These are phyloP conservation scores for Saccharum spontaneum DNA, from an alignment of 176 grass and related monocot genomes.

Conservation along the genomic window DNA sequence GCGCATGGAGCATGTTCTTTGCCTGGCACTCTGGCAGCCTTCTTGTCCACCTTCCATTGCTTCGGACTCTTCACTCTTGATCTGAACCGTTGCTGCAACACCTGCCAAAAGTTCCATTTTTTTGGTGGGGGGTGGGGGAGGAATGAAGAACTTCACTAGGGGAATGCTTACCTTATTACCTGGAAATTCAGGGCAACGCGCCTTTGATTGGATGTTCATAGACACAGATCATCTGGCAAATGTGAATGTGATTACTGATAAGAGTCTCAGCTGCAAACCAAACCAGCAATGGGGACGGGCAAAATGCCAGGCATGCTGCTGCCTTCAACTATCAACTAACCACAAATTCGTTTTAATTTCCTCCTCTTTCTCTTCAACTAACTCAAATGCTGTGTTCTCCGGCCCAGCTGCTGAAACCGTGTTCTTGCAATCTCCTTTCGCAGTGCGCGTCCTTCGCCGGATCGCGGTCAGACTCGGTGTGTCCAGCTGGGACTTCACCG, in stretches of 20 bases:
- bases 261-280: background rate
- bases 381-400: background rate
- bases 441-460: conserved; percentile 50
- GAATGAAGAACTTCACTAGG: no score
- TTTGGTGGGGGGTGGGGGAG: no score
- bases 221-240: background rate
- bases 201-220: background rate
- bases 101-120: background rate
- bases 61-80: background rate
- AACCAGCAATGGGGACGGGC: background rate
- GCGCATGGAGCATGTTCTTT: background rate
- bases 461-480: conserved; percentile 43
- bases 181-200: no score
- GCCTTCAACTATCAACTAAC: background rate
- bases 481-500: conserved; percentile 63
- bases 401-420: background rate
- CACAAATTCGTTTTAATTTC: background rate
- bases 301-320: background rate
- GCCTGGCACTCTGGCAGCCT: background rate
- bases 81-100: background rate
- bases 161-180: no score
- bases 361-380: background rate
- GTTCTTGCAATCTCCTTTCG: background rate
- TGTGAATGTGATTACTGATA: background rate
- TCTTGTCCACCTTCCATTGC: background rate